Conservation (phyloP, 2,329 filamentous ascomycete genomes). For the Aspergillus fumigatiaffinis region DNA sequence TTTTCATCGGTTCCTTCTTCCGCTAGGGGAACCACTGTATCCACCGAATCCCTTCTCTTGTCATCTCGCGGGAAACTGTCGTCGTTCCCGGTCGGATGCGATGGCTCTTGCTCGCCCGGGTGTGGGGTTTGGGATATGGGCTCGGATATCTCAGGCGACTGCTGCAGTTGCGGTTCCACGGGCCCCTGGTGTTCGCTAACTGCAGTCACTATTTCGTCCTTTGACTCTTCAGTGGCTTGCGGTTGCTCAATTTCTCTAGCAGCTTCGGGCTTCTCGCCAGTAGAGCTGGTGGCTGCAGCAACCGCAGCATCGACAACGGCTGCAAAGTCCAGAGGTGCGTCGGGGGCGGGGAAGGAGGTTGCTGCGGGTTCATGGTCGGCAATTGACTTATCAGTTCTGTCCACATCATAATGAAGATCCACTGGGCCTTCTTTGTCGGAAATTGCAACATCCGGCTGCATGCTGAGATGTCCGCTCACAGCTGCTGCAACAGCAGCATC, state of each 20-base stretch:
- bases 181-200: no score
- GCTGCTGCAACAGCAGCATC: slow-evolving; percentile 24
- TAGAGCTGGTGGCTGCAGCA: slow-evolving; percentile 6
- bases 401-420: background rate
- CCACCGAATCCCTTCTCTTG: background rate
- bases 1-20: background rate
- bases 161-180: no score
- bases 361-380: background rate
- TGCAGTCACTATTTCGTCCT: no score
- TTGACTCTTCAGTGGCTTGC: no score
- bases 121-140: background rate
- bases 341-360: background rate
- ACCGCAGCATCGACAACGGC: slow-evolving; percentile 19
- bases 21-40: background rate
- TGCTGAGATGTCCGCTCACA: background rate
- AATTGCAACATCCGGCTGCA: background rate
- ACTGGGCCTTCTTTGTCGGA: background rate
- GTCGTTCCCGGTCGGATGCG: background rate
- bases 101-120: background rate
- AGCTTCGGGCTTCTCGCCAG: slow-evolving; percentile 1
- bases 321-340: slow-evolving; percentile 7
- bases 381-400: slow-evolving; percentile 1
- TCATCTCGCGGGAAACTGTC: background rate
- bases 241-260: slow-evolving; percentile 1
- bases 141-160: background rate